These are phyloP conservation scores for Hericium coralloides DNA, from an alignment of 768 basidiomycete species.

Conservation along the genomic window DNA sequence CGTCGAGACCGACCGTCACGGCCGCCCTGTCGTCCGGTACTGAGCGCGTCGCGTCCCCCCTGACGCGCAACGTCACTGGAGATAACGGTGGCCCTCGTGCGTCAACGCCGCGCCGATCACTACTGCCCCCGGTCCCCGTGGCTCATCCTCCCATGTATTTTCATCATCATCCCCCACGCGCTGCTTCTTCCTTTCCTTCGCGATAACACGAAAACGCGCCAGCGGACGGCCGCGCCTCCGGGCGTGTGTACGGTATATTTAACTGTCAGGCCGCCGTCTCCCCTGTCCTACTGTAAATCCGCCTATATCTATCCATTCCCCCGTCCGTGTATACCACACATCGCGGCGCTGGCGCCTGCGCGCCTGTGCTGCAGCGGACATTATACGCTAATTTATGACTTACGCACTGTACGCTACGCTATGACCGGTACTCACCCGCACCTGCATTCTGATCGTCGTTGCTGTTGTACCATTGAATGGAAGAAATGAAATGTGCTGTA, in stretches of 20 bases:
- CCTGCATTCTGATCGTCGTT: too few species aligned
- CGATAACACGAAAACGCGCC: background rate
- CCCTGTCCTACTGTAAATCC: background rate
- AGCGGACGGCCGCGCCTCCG: too few species aligned
- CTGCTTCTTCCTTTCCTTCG: background rate
- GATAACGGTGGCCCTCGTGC: too few species aligned
- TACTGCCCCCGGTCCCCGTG: too few species aligned
- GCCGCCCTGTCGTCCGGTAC: conserved; percentile 41
- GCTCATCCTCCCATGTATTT: background rate
- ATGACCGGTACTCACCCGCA: too few species aligned
- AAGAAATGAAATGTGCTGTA: too few species aligned
- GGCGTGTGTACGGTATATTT: background rate
- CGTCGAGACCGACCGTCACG: conserved; percentile 39
- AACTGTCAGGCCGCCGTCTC: background rate
- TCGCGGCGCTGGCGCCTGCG: too few species aligned
- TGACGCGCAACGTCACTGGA: background rate
- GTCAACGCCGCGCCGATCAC: too few species aligned
- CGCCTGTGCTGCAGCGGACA: background rate
- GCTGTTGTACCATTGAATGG: too few species aligned
- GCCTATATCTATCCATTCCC: background rate
- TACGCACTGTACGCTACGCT: too few species aligned
- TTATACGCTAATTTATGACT: background rate
- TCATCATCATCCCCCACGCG: background rate
- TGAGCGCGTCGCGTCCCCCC: conserved; percentile 7
- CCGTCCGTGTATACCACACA: background rate